A percentile compares a stretch with the other conserved stretches of the same genome.
These are phyloP conservation scores for Pleurotus platypus DNA, from an alignment of 768 basidiomycete species.

Conservation along the genomic window DNA sequence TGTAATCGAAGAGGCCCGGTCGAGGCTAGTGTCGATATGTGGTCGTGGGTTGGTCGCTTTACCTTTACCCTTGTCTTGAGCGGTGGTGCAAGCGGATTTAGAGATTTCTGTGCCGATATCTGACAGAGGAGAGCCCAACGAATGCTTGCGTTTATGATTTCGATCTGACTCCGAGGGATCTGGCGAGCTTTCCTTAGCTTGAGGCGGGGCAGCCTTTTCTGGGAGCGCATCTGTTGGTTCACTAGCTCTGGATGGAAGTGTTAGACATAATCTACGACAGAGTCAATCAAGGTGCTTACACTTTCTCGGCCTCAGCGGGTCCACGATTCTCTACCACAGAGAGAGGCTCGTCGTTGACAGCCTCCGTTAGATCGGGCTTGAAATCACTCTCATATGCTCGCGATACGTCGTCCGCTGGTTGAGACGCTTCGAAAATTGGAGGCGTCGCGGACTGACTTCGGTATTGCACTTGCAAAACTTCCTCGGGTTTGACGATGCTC, in stretches of 20 bases:
- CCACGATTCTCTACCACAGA: no score
- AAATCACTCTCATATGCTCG: no score
- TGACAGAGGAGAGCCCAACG: background rate
- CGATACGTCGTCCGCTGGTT: no score
- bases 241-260: background rate
- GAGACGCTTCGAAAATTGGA: no score
- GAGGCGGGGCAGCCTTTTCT: background rate
- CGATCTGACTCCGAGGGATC: background rate
- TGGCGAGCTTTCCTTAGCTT: background rate
- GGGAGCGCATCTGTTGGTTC: background rate
- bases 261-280: background rate
- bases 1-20: constrained; percentile 46
- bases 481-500: no score
- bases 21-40: constrained; percentile 25
- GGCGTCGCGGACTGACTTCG: no score
- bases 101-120: background rate
- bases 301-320: no score
- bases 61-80: constrained; percentile 29
- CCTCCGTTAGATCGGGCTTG: no score
- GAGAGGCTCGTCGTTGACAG: no score
- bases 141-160: constrained; percentile 1
- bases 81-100: background rate
- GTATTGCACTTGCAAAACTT: no score
- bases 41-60: constrained; percentile 23
- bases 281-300: background rate